Evolutionary conservation across 768 basidiomycete species (phyloP), one percentile per base, ranked within the genome.

Genomic region (Naganishia onofrii): DNA sequence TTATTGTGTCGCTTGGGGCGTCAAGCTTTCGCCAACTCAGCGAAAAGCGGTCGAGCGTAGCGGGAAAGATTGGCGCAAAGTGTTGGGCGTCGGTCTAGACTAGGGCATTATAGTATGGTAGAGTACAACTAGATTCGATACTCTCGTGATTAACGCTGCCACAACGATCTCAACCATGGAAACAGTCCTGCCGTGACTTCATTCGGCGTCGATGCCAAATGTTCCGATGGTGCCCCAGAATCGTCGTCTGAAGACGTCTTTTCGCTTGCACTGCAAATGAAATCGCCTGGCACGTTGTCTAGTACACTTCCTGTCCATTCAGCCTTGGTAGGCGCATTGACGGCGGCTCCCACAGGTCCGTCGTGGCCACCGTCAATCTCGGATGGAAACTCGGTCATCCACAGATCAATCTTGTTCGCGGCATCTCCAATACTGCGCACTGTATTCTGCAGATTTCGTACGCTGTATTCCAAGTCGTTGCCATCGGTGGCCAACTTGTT

Each of bases 1-100:
- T 77, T 98, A 98, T 79, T 91, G 89, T 17, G 86, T 97, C 66
- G 88, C 89, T 0, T 97, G 93, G 93, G 87, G 84, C 2, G 60
- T 44, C 38, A 63, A 63, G 60, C 23, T 63, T 38, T 28, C 60
- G 60, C 23, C 60, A 28, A 26, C 36, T 1, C 23, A n/a, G 7
- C 60, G 60, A 23, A 8, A 63, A 21, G 28, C 23, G 26, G 21
- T 44, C 1, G 60, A 63, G 9, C 21, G 23, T 7, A 19, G 38
- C 13, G 60, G 26, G 1, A 26, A 29, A 42, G 23, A 29, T 17
- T 63, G 21, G 38, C 15, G 23, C 7, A 12, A 63, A 4, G 23
- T 63, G 38, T 17, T 63, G 21, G 60, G 60, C 15, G 38, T 44
- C 28, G 60, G 60, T 3, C 52, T 53, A 53, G 42, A 8, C n/a